phyloP scores from a whole-genome alignment of 2,329 filamentous ascomycete genomes.

The Aspergillus sp. region DNA sequence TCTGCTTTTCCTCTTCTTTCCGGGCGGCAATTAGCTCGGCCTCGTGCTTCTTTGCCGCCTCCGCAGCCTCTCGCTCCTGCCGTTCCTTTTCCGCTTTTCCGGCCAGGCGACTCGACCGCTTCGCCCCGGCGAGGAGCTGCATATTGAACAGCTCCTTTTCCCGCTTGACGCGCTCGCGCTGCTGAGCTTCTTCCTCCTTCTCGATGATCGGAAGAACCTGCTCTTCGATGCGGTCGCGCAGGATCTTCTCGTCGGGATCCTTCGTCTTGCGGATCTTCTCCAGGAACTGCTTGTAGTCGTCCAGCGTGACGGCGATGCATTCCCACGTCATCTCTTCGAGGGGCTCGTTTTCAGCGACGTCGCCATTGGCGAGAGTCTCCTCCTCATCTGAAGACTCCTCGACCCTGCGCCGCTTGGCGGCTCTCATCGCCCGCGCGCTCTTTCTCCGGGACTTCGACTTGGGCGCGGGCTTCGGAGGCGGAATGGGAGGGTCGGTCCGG shows the following conservation, averaged over 20 bases:
- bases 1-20: slow-evolving; percentile 57
- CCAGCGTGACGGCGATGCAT: slow-evolving; percentile 77
- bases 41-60: slow-evolving; percentile 66
- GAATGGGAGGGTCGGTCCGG: slow-evolving; percentile 69
- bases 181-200: slow-evolving; percentile 66
- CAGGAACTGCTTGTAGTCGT: slow-evolving; percentile 73
- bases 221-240: slow-evolving; percentile 68
- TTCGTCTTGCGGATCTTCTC: slow-evolving; percentile 69
- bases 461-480: slow-evolving; percentile 45
- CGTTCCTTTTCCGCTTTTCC: slow-evolving; percentile 75
- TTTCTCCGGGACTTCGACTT: slow-evolving; percentile 66
- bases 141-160: slow-evolving; percentile 78
- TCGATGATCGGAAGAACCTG: slow-evolving; percentile 83
- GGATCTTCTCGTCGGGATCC: slow-evolving; percentile 78
- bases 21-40: slow-evolving; percentile 63
- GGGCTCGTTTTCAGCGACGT: slow-evolving; percentile 53
- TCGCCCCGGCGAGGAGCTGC: slow-evolving; percentile 87
- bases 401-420: slow-evolving; percentile 68
- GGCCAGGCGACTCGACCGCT: slow-evolving; percentile 87
- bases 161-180: slow-evolving; percentile 69
- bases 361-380: slow-evolving; percentile 35
- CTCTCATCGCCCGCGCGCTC: slow-evolving; percentile 61
- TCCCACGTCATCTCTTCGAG: slow-evolving; percentile 83
- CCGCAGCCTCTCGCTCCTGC: slow-evolving; percentile 66
- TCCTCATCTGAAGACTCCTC: slow-evolving; percentile 44